Conservation (phyloP, 139 green algal genomes). For the Microglena sp. region DNA sequence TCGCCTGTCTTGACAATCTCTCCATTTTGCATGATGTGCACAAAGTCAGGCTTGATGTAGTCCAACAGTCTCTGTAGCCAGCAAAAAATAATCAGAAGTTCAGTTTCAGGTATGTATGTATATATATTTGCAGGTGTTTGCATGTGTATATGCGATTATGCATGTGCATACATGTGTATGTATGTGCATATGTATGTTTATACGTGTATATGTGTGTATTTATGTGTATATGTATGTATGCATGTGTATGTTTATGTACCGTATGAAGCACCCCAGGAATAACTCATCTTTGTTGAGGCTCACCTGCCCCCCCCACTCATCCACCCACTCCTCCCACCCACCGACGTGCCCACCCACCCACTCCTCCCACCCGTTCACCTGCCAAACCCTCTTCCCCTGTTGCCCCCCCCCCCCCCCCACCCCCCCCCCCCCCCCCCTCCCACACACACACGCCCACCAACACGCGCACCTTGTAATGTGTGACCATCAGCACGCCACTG, state of each 20-base stretch:
- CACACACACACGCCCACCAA: background rate
- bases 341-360: background rate
- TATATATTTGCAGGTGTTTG: conserved; percentile 3
- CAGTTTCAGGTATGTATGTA: background rate
- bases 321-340: background rate
- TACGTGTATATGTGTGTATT: background rate
- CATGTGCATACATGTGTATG: conserved; percentile 10
- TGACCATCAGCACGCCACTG: conserved; percentile 90
- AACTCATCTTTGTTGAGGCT: no score
- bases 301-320: background rate
- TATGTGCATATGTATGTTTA: background rate
- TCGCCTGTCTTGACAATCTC: conserved; percentile 45
- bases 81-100: background rate
- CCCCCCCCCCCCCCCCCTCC: no score
- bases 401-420: background rate
- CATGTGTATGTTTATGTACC: background rate
- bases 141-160: no score
- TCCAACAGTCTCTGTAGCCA: conserved; percentile 54
- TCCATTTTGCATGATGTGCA: conserved; percentile 60
- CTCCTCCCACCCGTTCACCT: background rate
- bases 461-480: conserved; percentile 72
- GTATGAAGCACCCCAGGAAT: no score
- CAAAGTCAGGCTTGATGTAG: conserved; percentile 60
- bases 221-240: background rate
- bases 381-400: conserved; percentile 1